Evolutionary conservation across 495 filamentous ascomycete species (phyloP).

Genomic region (Hyaloscypha variabilis): DNA sequence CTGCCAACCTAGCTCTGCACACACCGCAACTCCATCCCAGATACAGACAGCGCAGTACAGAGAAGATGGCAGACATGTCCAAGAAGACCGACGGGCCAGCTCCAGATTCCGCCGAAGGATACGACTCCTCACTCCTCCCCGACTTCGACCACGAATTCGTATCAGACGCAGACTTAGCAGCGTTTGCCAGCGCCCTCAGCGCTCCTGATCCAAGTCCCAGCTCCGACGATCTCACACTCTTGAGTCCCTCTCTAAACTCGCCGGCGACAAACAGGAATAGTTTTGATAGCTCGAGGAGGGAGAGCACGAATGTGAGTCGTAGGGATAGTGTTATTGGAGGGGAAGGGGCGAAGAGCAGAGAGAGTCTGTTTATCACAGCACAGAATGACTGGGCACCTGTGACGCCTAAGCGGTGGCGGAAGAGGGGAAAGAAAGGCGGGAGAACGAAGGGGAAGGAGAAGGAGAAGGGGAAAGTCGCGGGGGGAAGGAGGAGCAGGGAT

Average conservation of each 20-base stretch:
- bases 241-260: neutral
- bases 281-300: constrained; percentile 6
- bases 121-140: constrained; percentile 30
- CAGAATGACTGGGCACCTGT: constrained; percentile 87
- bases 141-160: constrained; percentile 71
- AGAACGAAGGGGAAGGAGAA: constrained; percentile 37
- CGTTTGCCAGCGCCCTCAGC: constrained; percentile 58
- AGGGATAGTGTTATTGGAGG: constrained; percentile 8
- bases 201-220: constrained; percentile 51
- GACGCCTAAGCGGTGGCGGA: constrained; percentile 35
- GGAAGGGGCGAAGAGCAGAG: constrained; percentile 22
- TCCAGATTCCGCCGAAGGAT: constrained; percentile 29
- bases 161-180: constrained; percentile 54
- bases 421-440: constrained; percentile 27
- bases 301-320: constrained; percentile 8
- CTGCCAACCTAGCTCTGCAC: neutral
- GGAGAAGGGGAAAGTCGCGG: constrained; percentile 53
- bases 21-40: neutral
- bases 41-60: neutral
- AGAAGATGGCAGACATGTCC: constrained; percentile 29
- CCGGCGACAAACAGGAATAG: neutral
- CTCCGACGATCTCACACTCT: constrained; percentile 39
- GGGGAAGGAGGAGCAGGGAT: constrained; percentile 64
- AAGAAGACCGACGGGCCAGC: constrained; percentile 31
- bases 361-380: constrained; percentile 62